A percentile compares a stretch with the other conserved stretches of the same genome.
Conservation (phyloP, 2,329 filamentous ascomycete genomes). For the Colletotrichum tofieldiae region DNA sequence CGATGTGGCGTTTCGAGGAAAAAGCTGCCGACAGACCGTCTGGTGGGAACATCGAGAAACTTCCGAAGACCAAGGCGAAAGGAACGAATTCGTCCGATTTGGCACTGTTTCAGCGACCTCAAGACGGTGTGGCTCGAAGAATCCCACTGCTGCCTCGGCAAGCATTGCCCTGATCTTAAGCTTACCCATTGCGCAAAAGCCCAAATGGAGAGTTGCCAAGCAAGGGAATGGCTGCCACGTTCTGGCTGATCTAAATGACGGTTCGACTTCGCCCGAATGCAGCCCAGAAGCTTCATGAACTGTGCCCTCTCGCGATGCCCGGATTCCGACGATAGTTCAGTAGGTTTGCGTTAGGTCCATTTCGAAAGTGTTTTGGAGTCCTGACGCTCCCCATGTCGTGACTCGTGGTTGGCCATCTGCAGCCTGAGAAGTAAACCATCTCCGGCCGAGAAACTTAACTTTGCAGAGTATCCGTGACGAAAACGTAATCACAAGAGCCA, state of each 20-base stretch:
- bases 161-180: conserved; percentile 26
- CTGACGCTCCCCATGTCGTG: background rate
- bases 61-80: conserved; percentile 24
- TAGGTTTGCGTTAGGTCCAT: conserved; percentile 27
- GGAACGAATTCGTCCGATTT: conserved; percentile 29
- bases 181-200: conserved; percentile 21
- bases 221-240: conserved; percentile 22
- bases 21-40: background rate
- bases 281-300: conserved; percentile 25
- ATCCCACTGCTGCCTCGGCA: conserved; percentile 11
- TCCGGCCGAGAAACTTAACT: conserved; percentile 23
- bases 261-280: conserved; percentile 37
- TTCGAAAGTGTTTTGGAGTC: conserved; percentile 33
- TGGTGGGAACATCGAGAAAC: conserved; percentile 18
- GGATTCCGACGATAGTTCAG: conserved; percentile 27
- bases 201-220: background rate
- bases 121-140: background rate
- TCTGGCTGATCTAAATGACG: background rate
- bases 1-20: conserved; percentile 21
- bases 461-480: conserved; percentile 3
- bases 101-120: conserved; percentile 27
- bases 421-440: conserved; percentile 15
- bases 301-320: conserved; percentile 15
- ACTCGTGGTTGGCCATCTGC: conserved; percentile 12
- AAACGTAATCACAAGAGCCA: background rate